phyloP scores from a whole-genome alignment of 2,329 filamentous ascomycete genomes.

The Ceratocystis lukuohia region DNA sequence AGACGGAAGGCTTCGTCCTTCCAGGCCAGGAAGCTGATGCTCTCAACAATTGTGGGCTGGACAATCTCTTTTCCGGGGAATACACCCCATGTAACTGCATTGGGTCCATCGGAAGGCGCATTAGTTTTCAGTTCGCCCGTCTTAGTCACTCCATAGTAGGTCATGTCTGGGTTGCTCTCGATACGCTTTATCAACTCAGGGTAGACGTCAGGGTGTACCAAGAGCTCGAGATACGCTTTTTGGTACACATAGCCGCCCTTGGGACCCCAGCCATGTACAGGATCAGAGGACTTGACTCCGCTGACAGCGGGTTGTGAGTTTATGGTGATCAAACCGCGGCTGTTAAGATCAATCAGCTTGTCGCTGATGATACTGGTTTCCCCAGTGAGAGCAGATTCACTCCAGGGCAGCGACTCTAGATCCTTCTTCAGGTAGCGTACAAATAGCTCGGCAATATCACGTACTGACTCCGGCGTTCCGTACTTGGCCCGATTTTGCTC shows the following conservation, averaged over 20 bases:
- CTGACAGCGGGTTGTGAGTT: slow-evolving; percentile 96
- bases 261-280: slow-evolving; percentile 87
- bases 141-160: slow-evolving; percentile 88
- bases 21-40: slow-evolving; percentile 94
- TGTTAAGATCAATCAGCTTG: slow-evolving; percentile 69
- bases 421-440: slow-evolving; percentile 71
- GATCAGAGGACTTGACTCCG: slow-evolving; percentile 74
- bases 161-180: slow-evolving; percentile 64
- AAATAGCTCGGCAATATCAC: slow-evolving; percentile 73
- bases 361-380: slow-evolving; percentile 69
- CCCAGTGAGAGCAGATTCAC: slow-evolving; percentile 69
- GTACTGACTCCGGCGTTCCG: slow-evolving; percentile 69
- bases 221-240: slow-evolving; percentile 88
- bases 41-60: slow-evolving; percentile 99
- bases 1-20: slow-evolving; percentile 94
- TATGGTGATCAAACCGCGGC: slow-evolving; percentile 78
- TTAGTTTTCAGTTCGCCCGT: slow-evolving; percentile 73
- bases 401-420: slow-evolving; percentile 80
- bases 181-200: slow-evolving; percentile 65
- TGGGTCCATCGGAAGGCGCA: slow-evolving; percentile 70
- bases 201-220: slow-evolving; percentile 71
- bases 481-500: slow-evolving; percentile 92
- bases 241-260: slow-evolving; percentile 95
- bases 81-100: slow-evolving; percentile 98
- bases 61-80: slow-evolving; percentile 98